phyloP scores from a whole-genome alignment of 306 rosid species.

The Medicago ruthenica region DNA sequence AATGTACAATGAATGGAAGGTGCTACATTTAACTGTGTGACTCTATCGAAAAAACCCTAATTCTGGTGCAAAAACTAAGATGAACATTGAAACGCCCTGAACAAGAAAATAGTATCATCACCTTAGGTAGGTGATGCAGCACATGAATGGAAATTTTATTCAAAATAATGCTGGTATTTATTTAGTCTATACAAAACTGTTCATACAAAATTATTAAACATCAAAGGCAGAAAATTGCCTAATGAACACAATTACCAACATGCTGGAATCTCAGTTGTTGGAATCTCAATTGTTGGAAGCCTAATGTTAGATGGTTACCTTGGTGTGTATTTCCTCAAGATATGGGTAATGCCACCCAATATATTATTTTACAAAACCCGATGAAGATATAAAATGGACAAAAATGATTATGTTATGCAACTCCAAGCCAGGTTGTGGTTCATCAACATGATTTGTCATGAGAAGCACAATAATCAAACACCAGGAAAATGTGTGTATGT shows the following conservation, averaged over 20 bases:
- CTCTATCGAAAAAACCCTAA: too few species aligned
- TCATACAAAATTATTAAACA: conserved; percentile 40
- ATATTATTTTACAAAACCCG: conserved; percentile 41
- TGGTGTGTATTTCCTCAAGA: conserved; percentile 36
- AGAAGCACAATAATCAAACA: conserved; percentile 42
- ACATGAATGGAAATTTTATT: conserved; percentile 37
- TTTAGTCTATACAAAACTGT: conserved; percentile 43
- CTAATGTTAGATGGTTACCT: conserved; percentile 35
- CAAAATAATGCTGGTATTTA: conserved; percentile 21
- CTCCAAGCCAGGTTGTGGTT: conserved; percentile 36
- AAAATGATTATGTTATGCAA: conserved; percentile 43
- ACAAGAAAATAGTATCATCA: not conserved
- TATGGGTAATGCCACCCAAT: conserved; percentile 41
- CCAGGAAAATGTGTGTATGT: conserved; percentile 28
- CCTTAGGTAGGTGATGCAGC: not conserved
- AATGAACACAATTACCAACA: conserved; percentile 45
- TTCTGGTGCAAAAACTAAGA: not conserved
- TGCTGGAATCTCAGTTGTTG: conserved; percentile 11
- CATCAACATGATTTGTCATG: conserved; percentile 41
- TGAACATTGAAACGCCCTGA: not conserved
- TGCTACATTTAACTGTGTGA: too few species aligned
- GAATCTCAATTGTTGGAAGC: conserved; percentile 39
- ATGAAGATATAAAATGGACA: conserved; percentile 36
- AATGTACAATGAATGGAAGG: not conserved
- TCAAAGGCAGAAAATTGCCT: conserved; percentile 35